Percentiles rank a stretch among this genome's conserved stretches.
These are phyloP conservation scores for Didymella glomerata DNA, from an alignment of 2,329 filamentous ascomycete genomes.

Conservation along the genomic window DNA sequence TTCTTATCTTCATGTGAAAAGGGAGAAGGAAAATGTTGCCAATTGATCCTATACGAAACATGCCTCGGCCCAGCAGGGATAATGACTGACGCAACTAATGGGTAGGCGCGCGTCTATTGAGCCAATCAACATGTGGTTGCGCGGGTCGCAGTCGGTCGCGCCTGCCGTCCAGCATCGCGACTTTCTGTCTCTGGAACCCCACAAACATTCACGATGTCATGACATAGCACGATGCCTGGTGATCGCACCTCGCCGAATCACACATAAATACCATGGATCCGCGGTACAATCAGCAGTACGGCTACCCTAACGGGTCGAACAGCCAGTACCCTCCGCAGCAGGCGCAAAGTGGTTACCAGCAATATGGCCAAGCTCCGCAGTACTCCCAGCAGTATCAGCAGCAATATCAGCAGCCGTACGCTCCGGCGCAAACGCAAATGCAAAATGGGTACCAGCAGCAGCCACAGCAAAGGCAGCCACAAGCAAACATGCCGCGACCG, in stretches of 20 bases:
- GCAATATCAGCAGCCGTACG: conserved; percentile 34
- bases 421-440: conserved; percentile 33
- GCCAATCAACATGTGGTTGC: conserved; percentile 25
- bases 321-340: conserved; percentile 38
- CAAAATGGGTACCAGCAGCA: conserved; percentile 34
- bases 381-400: conserved; percentile 36
- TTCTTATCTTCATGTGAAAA: neutral
- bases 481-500: conserved; percentile 33
- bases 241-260: conserved; percentile 11
- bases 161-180: conserved; percentile 19
- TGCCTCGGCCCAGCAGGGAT: conserved; percentile 15
- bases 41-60: conserved; percentile 1
- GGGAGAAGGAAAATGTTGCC: conserved; percentile 9
- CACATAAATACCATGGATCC: conserved; percentile 40
- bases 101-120: conserved; percentile 12
- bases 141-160: conserved; percentile 17
- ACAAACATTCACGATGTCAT: conserved; percentile 32
- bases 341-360: conserved; percentile 40
- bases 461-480: conserved; percentile 27
- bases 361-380: conserved; percentile 37
- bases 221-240: conserved; percentile 25
- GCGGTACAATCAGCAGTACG: conserved; percentile 47
- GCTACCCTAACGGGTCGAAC: conserved; percentile 43
- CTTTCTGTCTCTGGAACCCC: conserved; percentile 18
- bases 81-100: neutral